A percentile compares a stretch with the other conserved stretches of the same genome.
phyloP scores from a whole-genome alignment of 2,329 filamentous ascomycete genomes.

The Mollisiaceae sp. region DNA sequence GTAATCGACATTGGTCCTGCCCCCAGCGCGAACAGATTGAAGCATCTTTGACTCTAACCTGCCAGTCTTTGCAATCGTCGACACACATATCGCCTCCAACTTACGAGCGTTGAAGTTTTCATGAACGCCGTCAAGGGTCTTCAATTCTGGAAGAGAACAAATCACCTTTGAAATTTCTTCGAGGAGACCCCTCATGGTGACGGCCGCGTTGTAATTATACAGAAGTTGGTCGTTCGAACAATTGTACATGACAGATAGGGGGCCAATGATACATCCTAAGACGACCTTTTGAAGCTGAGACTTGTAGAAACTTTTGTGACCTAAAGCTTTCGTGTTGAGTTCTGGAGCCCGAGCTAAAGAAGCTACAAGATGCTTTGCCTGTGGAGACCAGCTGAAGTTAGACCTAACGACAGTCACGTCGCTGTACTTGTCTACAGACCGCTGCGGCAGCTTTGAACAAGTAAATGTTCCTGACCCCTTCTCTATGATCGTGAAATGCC shows the following conservation, averaged over 20 bases:
- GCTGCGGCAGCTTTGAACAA: conserved; percentile 41
- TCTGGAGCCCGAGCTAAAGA: conserved; percentile 66
- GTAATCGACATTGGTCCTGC: conserved; percentile 77
- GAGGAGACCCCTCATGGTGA: conserved; percentile 73
- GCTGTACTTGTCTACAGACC: background rate
- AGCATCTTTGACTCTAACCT: conserved; percentile 65
- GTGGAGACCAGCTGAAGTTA: conserved; percentile 48
- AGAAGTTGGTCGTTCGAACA: conserved; percentile 74
- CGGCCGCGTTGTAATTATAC: conserved; percentile 67
- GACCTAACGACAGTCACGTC: conserved; percentile 27
- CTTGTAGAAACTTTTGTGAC: conserved; percentile 66
- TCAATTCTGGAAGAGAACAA: conserved; percentile 73
- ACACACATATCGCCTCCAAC: conserved; percentile 63
- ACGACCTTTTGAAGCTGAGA: conserved; percentile 81
- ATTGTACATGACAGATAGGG: conserved; percentile 80
- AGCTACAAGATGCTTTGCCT: conserved; percentile 63
- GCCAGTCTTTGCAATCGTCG: conserved; percentile 58
- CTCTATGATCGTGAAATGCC: conserved; percentile 49
- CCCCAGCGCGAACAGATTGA: conserved; percentile 64
- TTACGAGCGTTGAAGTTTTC: conserved; percentile 65
- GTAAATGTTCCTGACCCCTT: conserved; percentile 42
- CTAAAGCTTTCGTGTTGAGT: conserved; percentile 64
- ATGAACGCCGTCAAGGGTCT: conserved; percentile 57
- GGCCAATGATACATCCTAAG: conserved; percentile 77
- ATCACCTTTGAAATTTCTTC: conserved; percentile 77